These are phyloP conservation scores for Stipa capillata DNA, from an alignment of 176 grass and related monocot species.

Conservation along the genomic window DNA sequence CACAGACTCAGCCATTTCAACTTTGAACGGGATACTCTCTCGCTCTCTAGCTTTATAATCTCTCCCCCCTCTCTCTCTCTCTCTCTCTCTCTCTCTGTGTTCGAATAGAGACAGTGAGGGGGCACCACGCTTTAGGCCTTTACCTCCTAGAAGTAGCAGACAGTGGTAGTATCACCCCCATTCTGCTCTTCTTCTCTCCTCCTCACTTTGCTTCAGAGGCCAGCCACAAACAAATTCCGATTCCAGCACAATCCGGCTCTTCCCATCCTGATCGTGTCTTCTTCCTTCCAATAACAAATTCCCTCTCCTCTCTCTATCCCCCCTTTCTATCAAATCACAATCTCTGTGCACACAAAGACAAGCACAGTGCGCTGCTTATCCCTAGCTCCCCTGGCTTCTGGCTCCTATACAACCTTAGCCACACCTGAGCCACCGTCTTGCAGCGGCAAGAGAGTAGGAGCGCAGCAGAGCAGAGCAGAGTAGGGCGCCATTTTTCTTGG, in stretches of 20 bases:
- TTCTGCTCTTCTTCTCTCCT: background rate
- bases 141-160: constrained; percentile 35
- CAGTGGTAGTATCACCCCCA: constrained; percentile 16
- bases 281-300: background rate
- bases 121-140: constrained; percentile 1
- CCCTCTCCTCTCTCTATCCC: background rate
- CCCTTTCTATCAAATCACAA: constrained; percentile 58
- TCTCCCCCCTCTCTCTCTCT: background rate
- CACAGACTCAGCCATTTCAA: background rate
- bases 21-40: background rate
- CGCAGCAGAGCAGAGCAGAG: background rate
- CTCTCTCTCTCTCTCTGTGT: background rate
- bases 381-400: constrained; percentile 12
- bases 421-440: constrained; percentile 19
- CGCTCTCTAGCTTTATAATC: background rate
- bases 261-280: background rate
- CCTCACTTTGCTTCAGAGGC: constrained; percentile 25
- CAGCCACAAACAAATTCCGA: constrained; percentile 12
- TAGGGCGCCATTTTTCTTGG: background rate
- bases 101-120: background rate
- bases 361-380: constrained; percentile 40
- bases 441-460: background rate
- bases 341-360: constrained; percentile 48
- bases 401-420: too few species aligned
- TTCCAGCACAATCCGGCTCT: background rate